Conservation (phyloP, 2,329 filamentous ascomycete genomes). For the Apiospora arundinis region DNA sequence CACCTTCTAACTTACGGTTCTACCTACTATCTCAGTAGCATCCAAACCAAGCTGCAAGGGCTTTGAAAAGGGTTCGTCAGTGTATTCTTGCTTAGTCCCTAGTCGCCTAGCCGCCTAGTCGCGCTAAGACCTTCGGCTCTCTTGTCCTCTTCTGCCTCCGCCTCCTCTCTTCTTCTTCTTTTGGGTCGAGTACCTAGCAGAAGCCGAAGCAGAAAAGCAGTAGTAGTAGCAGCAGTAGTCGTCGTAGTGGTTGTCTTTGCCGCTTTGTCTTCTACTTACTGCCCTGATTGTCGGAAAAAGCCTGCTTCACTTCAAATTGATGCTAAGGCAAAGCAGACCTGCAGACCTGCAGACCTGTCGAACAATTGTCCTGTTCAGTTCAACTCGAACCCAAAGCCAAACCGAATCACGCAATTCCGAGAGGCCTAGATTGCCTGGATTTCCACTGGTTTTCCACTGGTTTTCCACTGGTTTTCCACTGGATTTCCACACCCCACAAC, state of each 20-base stretch:
- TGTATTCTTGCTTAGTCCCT: not conserved
- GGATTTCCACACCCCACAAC: not conserved
- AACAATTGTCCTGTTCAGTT: not conserved
- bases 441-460: too few relatives aligned
- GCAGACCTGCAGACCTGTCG: not conserved
- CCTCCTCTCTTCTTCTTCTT: not conserved
- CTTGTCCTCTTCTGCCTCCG: not conserved
- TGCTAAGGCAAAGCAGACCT: not conserved
- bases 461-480: not conserved
- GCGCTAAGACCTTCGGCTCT: not conserved
- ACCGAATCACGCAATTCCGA: not conserved
- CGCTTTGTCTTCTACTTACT: slow-evolving; percentile 7
- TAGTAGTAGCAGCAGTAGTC: not conserved
- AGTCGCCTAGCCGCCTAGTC: not conserved
- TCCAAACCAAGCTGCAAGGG: not conserved
- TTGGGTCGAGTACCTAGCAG: not conserved
- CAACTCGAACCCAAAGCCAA: not conserved
- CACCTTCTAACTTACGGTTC: not conserved
- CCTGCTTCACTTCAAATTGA: not conserved
- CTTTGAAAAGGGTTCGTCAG: slow-evolving; percentile 1
- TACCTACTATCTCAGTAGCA: slow-evolving; percentile 1
- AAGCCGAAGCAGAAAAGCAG: not conserved
- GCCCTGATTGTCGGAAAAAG: not conserved
- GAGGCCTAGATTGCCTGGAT: not conserved
- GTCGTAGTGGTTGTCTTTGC: slow-evolving; percentile 6